These are phyloP conservation scores for Centaurea solstitialis DNA, from an alignment of 129 eudicot genomes.

Conservation along the genomic window DNA sequence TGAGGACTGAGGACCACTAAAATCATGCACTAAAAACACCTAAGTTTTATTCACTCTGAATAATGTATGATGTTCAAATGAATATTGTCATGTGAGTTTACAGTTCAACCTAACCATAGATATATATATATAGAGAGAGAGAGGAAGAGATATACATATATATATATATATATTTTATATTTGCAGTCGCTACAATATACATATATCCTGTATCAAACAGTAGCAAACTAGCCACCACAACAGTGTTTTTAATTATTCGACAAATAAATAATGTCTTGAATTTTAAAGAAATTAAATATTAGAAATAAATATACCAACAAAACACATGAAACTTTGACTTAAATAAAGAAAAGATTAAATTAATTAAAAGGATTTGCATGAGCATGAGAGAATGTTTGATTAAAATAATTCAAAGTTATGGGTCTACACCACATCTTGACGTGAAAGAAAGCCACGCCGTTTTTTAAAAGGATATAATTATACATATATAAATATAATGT, in stretches of 20 bases:
- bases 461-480: not conserved
- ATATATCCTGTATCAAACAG: not conserved
- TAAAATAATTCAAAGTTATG: conserved; percentile 16
- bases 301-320: not conserved
- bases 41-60: no score
- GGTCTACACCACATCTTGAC: conserved; percentile 33
- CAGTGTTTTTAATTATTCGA: conserved; percentile 17
- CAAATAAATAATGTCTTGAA: not conserved
- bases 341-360: not conserved
- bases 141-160: no score
- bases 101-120: no score
- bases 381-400: conserved; percentile 39
- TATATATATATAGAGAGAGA: no score
- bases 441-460: conserved; percentile 42
- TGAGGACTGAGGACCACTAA: no score
- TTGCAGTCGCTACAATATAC: no score
- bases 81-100: no score
- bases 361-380: conserved; percentile 16
- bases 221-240: not conserved
- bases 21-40: no score
- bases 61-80: no score
- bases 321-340: not conserved
- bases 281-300: not conserved
- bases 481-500: not conserved
- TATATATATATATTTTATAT: no score